Percentiles rank a stretch among this genome's conserved stretches.
Evolutionary conservation across 495 filamentous ascomycete species (phyloP).

Genomic region (Penicillium coprophilum): DNA sequence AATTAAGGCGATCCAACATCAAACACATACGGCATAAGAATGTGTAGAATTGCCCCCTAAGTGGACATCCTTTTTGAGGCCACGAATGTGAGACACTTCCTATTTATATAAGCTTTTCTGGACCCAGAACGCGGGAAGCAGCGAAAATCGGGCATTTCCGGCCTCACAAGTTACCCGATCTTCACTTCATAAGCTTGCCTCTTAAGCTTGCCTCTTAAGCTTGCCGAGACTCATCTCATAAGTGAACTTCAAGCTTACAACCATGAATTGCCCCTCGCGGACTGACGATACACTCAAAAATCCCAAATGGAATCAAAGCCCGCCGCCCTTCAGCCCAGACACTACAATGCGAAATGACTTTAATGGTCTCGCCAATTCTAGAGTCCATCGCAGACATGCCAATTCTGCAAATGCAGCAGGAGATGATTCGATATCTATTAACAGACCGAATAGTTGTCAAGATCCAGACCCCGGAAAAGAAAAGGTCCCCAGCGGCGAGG

Average conservation of each 20-base stretch:
- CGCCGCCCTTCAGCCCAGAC: slow-evolving; percentile 54
- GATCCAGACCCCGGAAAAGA: slow-evolving; percentile 28
- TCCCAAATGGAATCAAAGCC: slow-evolving; percentile 61
- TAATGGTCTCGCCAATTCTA: slow-evolving; percentile 53
- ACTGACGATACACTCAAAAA: slow-evolving; percentile 57
- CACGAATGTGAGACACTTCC: background rate
- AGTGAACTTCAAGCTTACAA: slow-evolving; percentile 15
- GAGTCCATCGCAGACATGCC: slow-evolving; percentile 38
- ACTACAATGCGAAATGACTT: slow-evolving; percentile 63
- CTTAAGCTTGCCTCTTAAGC: too few relatives aligned
- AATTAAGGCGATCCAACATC: background rate
- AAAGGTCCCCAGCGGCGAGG: slow-evolving; percentile 33
- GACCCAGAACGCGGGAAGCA: background rate
- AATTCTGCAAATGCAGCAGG: slow-evolving; percentile 20
- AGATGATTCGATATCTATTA: slow-evolving; percentile 28
- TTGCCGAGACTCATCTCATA: slow-evolving; percentile 17
- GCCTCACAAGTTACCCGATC: slow-evolving; percentile 20
- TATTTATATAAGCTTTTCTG: background rate
- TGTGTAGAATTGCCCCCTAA: background rate
- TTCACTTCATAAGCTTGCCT: too few relatives aligned
- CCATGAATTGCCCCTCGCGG: slow-evolving; percentile 65
- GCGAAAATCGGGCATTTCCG: slow-evolving; percentile 29
- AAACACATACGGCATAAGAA: background rate
- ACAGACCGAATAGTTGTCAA: slow-evolving; percentile 25
- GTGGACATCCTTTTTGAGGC: background rate